Evolutionary conservation across 345 rosid genomes (phyloP).

Genomic region (Eucalyptus coolabah): DNA sequence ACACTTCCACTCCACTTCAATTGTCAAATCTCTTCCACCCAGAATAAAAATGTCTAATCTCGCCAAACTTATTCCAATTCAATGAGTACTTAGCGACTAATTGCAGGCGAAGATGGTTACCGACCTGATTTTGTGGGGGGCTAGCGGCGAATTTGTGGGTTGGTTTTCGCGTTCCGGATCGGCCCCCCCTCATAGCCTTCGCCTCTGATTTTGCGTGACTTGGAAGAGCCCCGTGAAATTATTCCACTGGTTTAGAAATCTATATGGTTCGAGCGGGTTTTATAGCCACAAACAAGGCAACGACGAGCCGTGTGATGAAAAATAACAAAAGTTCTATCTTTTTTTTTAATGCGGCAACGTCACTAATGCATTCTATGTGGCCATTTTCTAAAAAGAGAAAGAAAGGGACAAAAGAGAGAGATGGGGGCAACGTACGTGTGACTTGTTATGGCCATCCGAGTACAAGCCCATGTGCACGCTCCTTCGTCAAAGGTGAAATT

Average conservation of each 20-base stretch:
- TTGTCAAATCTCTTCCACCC: no score
- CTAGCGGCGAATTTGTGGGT: neutral
- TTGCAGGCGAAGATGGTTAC: no score
- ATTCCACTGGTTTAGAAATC: neutral
- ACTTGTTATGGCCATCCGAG: neutral
- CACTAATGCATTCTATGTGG: neutral
- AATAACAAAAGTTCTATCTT: neutral
- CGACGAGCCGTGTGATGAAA: neutral
- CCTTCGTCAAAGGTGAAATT: neutral
- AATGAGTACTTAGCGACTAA: no score
- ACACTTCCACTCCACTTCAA: neutral
- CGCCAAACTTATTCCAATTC: neutral
- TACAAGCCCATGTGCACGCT: neutral
- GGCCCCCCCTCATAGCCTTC: neutral
- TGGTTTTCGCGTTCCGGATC: accelerated
- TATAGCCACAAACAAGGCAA: neutral
- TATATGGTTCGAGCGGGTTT: neutral
- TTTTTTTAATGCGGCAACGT: neutral
- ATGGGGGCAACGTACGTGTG: neutral
- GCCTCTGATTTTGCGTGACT: neutral
- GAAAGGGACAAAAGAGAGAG: neutral
- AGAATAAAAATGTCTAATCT: neutral
- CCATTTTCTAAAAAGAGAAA: accelerated
- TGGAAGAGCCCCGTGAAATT: neutral
- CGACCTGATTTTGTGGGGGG: neutral